Base-by-base conservation (phyloP, 371 early-diverging fungal genomes). In the Polyrhizophydium stewartii region DNA sequence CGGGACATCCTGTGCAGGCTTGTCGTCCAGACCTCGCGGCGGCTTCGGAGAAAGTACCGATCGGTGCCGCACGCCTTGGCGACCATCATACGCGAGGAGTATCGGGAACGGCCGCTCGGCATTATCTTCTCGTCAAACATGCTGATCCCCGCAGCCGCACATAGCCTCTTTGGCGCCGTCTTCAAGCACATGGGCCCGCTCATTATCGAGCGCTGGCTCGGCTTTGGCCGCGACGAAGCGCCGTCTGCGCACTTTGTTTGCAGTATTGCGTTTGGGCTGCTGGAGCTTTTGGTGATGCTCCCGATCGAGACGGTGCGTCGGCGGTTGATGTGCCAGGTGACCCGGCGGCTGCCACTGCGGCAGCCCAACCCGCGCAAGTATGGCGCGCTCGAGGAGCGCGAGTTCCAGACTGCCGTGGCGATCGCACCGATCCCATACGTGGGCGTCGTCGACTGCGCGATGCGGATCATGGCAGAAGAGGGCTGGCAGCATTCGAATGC, bases 261-360 rank as follows among this genome's bases (percentile, higher is more conserved):
- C 1, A 89, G 90, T 65, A 66, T 93, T 1, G 75, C 74, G 0
- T 62, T 89, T 19, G 69, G 68, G 25, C 81, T 87, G 0, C 24
- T 90, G 7, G 87, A 92, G 13, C 72, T 92, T 22, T 55, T 85
- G 33, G 75, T 96, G 13, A 82, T 85, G 58, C 58, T 94, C 52
- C 98, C 98, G 0, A 58, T 97, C 13, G 94, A 96, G 55, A 96
- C 94, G 6, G 83, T 92, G 50, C 83, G 93, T 12, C 83, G 87
- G 47, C 77, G 98, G 12, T 70, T 97, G 46, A 89, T 91, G 55
- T 85, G 87, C 43, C 95, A 95, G 70, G 58, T 78, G 9, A 47
- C 60, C 30, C 41, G 22, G 5, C 46, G 35, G 45, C 27, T 2
- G 41, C 60, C 25, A 56, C 52, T 19, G 45, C 13, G 27, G 49